These are phyloP conservation scores for Bremia lactucae DNA, from an alignment of 352 stramenopile species.

Conservation along the genomic window DNA sequence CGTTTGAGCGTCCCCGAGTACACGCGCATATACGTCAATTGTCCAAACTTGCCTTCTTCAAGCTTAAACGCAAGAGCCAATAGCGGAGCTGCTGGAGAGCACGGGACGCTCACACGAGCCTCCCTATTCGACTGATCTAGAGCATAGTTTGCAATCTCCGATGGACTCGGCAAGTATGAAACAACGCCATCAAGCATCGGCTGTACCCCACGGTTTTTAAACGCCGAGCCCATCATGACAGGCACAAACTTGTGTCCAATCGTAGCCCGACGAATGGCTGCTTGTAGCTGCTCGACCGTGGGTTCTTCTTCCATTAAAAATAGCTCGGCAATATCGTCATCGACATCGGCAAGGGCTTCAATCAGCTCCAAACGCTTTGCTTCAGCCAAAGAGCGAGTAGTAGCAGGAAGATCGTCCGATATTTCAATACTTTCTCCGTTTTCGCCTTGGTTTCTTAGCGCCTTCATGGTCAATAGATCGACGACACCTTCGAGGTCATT, in stretches of 20 bases:
- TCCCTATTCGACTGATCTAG: slow-evolving; percentile 92
- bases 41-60: slow-evolving; percentile 97
- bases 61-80: slow-evolving; percentile 99
- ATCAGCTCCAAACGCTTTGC: slow-evolving; percentile 91
- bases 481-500: slow-evolving; percentile 91
- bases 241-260: slow-evolving; percentile 97
- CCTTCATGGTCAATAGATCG: slow-evolving; percentile 91
- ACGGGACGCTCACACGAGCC: slow-evolving; percentile 80
- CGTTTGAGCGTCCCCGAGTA: slow-evolving; percentile 83
- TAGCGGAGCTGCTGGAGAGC: slow-evolving; percentile 83
- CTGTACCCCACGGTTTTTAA: slow-evolving; percentile 97
- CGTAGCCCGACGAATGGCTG: slow-evolving; percentile 90
- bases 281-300: slow-evolving; percentile 84
- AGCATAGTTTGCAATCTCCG: slow-evolving; percentile 93
- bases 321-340: slow-evolving; percentile 98
- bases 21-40: slow-evolving; percentile 98
- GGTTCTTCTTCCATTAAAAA: slow-evolving; percentile 98
- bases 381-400: slow-evolving; percentile 76
- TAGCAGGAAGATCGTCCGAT: slow-evolving; percentile 84
- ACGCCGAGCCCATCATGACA: slow-evolving; percentile 98
- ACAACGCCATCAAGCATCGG: slow-evolving; percentile 97
- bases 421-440: slow-evolving; percentile 80
- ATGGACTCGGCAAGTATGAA: slow-evolving; percentile 92
- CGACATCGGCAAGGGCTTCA: slow-evolving; percentile 91
- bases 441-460: slow-evolving; percentile 88